phyloP scores from a whole-genome alignment of 345 rosid genomes.

The Arabidopsis arenosa region DNA sequence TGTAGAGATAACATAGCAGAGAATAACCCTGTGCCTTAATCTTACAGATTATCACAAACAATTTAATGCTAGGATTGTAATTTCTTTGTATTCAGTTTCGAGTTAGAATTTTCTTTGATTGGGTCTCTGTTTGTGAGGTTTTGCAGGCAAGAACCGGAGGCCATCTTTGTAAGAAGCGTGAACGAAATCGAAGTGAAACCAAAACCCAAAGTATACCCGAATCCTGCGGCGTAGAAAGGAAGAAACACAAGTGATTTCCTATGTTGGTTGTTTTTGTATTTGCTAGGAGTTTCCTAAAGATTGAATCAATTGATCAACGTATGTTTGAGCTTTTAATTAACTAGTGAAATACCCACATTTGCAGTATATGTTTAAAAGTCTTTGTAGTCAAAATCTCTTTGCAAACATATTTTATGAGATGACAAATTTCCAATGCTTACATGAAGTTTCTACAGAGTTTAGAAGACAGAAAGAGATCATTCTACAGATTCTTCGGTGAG shows the following conservation, averaged over 20 bases:
- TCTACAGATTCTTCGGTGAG: not conserved
- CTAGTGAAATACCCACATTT: constrained; percentile 12
- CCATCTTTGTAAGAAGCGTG: constrained; percentile 82
- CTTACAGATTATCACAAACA: not conserved
- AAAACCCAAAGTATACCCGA: constrained; percentile 85
- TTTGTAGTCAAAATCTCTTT: not conserved
- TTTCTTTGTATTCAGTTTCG: not conserved
- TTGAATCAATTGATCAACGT: constrained; percentile 5
- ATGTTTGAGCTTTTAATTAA: constrained; percentile 22
- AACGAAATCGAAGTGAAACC: constrained; percentile 96
- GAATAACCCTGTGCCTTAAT: constrained; percentile 2
- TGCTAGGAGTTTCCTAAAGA: constrained; percentile 3
- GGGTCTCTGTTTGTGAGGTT: constrained; percentile 13
- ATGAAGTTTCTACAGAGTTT: not conserved
- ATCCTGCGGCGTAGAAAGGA: constrained; percentile 61
- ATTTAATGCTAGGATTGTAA: not conserved
- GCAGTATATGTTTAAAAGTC: not conserved
- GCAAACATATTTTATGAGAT: not conserved
- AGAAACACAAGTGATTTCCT: constrained; percentile 11
- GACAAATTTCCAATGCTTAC: constrained; percentile 6
- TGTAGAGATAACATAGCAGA: constrained; percentile 11
- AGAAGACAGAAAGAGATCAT: not conserved
- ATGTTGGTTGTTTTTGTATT: constrained; percentile 9
- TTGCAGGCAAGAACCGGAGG: constrained; percentile 92
- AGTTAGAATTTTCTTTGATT: constrained; percentile 18